Evolutionary conservation across 768 basidiomycete species (phyloP).

Genomic region (Tylopilus sp.): DNA sequence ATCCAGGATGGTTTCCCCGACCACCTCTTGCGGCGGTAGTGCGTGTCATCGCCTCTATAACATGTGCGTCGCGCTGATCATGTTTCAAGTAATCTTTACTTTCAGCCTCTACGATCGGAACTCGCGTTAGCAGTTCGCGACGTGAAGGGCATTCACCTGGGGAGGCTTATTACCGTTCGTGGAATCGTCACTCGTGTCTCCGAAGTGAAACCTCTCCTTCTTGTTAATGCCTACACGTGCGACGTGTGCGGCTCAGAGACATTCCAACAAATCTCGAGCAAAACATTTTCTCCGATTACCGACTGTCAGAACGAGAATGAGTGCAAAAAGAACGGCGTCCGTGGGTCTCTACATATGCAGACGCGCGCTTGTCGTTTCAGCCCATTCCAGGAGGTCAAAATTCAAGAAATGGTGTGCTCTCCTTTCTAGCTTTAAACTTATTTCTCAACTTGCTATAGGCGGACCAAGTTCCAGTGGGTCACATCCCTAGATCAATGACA

Average conservation of each 20-base stretch:
- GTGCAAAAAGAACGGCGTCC: slow-evolving; percentile 82
- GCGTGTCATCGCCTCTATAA: slow-evolving; percentile 35
- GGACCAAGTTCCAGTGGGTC: slow-evolving; percentile 98
- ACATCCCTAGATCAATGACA: slow-evolving; percentile 98
- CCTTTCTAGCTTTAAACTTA: too few species aligned
- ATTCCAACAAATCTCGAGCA: slow-evolving; percentile 94
- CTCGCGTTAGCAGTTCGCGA: slow-evolving; percentile 86
- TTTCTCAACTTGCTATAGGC: slow-evolving; percentile 63
- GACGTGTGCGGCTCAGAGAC: slow-evolving; percentile 98
- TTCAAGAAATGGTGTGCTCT: slow-evolving; percentile 88
- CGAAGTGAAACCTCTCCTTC: slow-evolving; percentile 95
- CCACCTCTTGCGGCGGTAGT: slow-evolving; percentile 94
- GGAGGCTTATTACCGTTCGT: slow-evolving; percentile 90
- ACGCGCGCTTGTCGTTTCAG: slow-evolving; percentile 95
- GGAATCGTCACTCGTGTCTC: slow-evolving; percentile 99
- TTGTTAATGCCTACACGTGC: slow-evolving; percentile 97
- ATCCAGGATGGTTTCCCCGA: slow-evolving; percentile 81
- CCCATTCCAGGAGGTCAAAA: slow-evolving; percentile 98
- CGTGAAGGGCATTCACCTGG: slow-evolving; percentile 83
- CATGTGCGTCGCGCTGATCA: slow-evolving; percentile 5
- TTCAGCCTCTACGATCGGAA: slow-evolving; percentile 79
- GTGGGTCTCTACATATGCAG: slow-evolving; percentile 96
- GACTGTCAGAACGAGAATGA: slow-evolving; percentile 86
- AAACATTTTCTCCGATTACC: slow-evolving; percentile 83
- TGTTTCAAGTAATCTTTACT: slow-evolving; percentile 80